Evolutionary conservation across 768 basidiomycete genomes (phyloP).

Genomic region (Thelephora aurantiotincta): DNA sequence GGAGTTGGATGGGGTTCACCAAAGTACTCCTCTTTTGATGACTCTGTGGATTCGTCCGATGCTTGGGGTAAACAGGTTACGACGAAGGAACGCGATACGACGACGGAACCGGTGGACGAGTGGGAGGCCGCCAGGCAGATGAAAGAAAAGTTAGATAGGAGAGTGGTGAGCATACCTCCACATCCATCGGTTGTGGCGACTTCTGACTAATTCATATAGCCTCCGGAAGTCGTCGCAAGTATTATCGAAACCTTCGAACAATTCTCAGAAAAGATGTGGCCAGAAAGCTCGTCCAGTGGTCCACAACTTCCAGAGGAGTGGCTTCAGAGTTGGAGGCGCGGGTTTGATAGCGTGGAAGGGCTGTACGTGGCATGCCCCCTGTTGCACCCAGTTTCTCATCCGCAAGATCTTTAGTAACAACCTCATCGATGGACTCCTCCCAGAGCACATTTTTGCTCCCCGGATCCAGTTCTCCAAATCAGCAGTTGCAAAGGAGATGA

Average conservation of each 20-base stretch:
- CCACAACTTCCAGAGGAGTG: conserved; percentile 11
- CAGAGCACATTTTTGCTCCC: conserved; percentile 35
- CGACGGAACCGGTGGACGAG: conserved; percentile 32
- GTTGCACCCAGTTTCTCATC: conserved; percentile 2
- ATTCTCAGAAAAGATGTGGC: conserved; percentile 40
- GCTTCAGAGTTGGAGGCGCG: conserved; percentile 23
- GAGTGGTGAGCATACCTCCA: conserved; percentile 38
- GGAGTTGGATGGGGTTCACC: conserved; percentile 17
- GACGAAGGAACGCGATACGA: conserved; percentile 4
- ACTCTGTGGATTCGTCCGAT: background rate
- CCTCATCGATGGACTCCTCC: conserved; percentile 21
- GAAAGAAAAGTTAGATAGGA: conserved; percentile 44
- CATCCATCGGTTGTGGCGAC: conserved; percentile 9
- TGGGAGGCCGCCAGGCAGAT: conserved; percentile 50
- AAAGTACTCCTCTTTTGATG: background rate
- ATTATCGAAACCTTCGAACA: conserved; percentile 41
- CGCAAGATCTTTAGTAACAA: conserved; percentile 21
- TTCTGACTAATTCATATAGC: conserved; percentile 26
- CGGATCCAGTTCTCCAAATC: conserved; percentile 37
- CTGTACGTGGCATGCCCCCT: conserved; percentile 33
- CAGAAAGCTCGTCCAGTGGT: conserved; percentile 12
- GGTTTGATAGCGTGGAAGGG: conserved; percentile 35
- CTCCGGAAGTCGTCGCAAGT: conserved; percentile 48
- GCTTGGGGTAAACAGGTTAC: conserved; percentile 13
- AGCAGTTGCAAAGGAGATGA: conserved; percentile 41